Conservation (phyloP, 352 stramenopile species). For the Globisporangium lucens region DNA sequence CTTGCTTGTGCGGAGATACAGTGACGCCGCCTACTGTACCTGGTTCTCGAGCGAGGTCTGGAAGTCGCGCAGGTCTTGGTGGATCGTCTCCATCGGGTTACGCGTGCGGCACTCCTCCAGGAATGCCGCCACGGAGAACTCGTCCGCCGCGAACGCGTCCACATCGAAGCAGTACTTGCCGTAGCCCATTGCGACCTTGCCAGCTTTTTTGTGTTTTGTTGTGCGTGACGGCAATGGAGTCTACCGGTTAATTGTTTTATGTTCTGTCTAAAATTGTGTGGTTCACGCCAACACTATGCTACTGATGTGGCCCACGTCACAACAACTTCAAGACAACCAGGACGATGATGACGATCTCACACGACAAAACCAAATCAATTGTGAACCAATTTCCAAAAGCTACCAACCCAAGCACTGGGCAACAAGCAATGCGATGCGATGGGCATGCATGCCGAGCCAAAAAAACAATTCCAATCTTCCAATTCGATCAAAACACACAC, state of each 20-base stretch:
- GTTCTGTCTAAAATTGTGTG: neutral
- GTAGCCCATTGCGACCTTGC: conserved; percentile 23
- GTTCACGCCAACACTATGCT: neutral
- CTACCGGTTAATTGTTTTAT: neutral
- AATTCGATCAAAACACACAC: neutral
- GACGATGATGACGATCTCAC: neutral
- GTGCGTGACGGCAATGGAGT: neutral
- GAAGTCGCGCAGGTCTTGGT: conserved; percentile 82
- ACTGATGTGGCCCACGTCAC: neutral
- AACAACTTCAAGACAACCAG: conserved; percentile 1
- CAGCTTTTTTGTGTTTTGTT: neutral
- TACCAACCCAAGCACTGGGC: neutral
- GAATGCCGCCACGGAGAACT: conserved; percentile 65
- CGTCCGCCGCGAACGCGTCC: conserved; percentile 71
- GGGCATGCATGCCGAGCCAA: neutral
- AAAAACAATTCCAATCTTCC: neutral
- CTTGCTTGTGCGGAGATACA: neutral
- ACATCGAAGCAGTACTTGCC: conserved; percentile 83
- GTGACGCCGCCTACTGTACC: conserved; percentile 18
- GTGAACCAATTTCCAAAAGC: neutral
- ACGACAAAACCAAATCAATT: neutral
- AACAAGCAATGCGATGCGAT: neutral
- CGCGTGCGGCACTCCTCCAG: conserved; percentile 73
- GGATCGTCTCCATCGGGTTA: conserved; percentile 81
- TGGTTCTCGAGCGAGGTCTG: conserved; percentile 87